Base-by-base conservation (phyloP, 495 filamentous ascomycete species). In the Penicillium bovifimosum region DNA sequence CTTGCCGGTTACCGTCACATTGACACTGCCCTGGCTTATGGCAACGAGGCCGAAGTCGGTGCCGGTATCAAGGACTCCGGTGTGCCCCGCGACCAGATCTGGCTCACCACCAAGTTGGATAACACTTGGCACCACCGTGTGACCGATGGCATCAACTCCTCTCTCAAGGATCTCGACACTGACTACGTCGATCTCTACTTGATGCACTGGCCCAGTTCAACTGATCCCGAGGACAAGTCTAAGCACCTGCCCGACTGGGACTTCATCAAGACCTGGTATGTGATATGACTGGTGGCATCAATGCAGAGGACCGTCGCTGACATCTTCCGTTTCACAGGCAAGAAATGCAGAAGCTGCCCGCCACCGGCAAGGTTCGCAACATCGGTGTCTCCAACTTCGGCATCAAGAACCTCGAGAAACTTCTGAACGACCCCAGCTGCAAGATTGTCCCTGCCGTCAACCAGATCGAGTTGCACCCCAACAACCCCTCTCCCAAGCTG, bases 401-500 rank as follows among this genome's bases (percentile, higher is more conserved):
- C 52, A 84, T 82, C 64, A 69, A 68, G 62, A 83, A 85, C 66
- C 72, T 82, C 2, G 76, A 81, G 65, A 79, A 61, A 53, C 75
- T 82, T 16, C 68, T 81, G 32, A 77, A 70, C 59, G 72, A 78
- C 51, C 77, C 80, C 48, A 76, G 66, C 58, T 70, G 55, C 55
- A 67, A 81, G 80, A 86, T 83, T 58, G 76, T 86, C 42, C 91
- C 91, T 11, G 86, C 87, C 9, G 89, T 91, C 56, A 95, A 95
- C 79, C 90, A 96, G 75, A 85, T 95, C 64, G 91, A 96, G 70
- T 73, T 91, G n/a, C 89, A 95, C 72, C 89, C 89, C 33, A 82
- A 86, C 70, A 84, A 85, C 72, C 87, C 84, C 7, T 86, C 82
- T 0, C 87, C 87, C 18, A 90, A 91, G 74, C 79, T 93, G 31